Evolutionary conservation across 164 flowering plant genomes (phyloP).

Genomic region (Vitis cinerea): DNA sequence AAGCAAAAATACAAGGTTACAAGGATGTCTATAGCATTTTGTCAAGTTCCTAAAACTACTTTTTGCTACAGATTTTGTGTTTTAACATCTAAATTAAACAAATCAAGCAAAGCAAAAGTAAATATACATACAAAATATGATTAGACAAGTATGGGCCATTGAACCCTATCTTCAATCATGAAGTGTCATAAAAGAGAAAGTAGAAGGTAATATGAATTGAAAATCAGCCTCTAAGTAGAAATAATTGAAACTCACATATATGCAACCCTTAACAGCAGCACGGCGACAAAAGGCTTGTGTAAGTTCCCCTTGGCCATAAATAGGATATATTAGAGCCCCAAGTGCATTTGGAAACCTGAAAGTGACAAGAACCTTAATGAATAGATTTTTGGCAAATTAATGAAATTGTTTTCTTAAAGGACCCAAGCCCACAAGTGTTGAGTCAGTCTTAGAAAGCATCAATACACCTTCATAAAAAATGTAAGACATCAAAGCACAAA

Average conservation of each 20-base stretch:
- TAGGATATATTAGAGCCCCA: conserved; percentile 85
- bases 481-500: not conserved
- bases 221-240: not conserved
- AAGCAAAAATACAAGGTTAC: too few relatives aligned
- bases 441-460: not conserved
- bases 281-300: conserved; percentile 94
- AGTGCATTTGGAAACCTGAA: conserved; percentile 72
- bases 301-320: conserved; percentile 95
- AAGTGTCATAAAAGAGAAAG: too few relatives aligned
- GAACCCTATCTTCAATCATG: too few relatives aligned
- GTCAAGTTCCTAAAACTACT: too few relatives aligned
- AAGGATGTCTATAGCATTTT: too few relatives aligned
- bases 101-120: too few relatives aligned
- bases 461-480: not conserved
- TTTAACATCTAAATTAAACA: too few relatives aligned
- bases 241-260: conserved; percentile 58
- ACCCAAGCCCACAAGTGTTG: not conserved
- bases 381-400: not conserved
- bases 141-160: not conserved
- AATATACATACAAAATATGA: too few relatives aligned
- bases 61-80: too few relatives aligned
- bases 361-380: not conserved
- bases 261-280: conserved; percentile 95
- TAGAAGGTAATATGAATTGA: not conserved
- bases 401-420: not conserved